Percentiles rank a stretch among this genome's conserved stretches.
Evolutionary conservation across 257 asterid species (phyloP).

Genomic region (Jacaranda mimosifolia): DNA sequence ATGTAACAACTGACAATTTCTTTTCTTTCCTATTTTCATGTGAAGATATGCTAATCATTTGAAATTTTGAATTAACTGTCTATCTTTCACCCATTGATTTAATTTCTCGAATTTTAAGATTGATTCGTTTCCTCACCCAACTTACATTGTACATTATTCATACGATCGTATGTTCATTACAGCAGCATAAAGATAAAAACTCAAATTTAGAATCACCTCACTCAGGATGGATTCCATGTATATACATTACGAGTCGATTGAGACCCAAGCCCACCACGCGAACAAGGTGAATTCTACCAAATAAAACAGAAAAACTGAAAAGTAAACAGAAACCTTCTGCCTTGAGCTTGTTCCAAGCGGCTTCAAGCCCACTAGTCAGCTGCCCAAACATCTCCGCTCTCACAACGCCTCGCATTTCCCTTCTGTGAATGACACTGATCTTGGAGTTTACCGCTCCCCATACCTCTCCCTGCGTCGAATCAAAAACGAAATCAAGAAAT

Average conservation of each 20-base stretch:
- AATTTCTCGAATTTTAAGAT: neutral
- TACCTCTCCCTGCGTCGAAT: conserved; percentile 62
- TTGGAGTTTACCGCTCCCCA: conserved; percentile 69
- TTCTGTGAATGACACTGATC: conserved; percentile 40
- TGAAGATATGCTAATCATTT: neutral
- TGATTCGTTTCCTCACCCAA: neutral
- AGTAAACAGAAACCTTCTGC: conserved; percentile 71
- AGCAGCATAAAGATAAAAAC: neutral
- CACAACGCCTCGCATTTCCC: conserved; percentile 60
- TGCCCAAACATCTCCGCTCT: conserved; percentile 98
- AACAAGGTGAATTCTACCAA: neutral
- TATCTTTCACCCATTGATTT: neutral
- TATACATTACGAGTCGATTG: neutral
- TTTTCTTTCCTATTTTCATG: neutral
- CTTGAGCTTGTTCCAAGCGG: conserved; percentile 97
- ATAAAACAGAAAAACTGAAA: neutral
- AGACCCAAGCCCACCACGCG: conserved; percentile 3
- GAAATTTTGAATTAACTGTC: no score
- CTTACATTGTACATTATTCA: neutral
- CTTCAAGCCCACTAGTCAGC: conserved; percentile 86
- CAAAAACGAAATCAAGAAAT: conserved; percentile 1
- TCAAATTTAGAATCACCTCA: neutral
- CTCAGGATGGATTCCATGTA: neutral
- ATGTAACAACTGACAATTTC: neutral
- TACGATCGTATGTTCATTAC: neutral